Evolutionary conservation across 83 land plant genomes (phyloP).

Genomic region (Picea abies): DNA sequence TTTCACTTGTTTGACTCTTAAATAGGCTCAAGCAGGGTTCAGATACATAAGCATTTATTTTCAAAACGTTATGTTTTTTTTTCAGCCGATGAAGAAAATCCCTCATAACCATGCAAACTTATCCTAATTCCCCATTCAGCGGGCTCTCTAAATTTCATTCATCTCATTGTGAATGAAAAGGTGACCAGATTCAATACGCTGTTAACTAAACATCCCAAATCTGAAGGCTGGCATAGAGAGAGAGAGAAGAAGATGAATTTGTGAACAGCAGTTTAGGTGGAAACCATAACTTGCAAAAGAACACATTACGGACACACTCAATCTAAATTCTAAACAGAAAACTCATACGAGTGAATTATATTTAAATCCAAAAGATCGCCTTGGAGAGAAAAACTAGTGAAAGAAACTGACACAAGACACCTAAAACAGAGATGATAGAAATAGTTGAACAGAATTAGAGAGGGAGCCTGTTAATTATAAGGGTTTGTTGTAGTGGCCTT

Average conservation of each 20-base stretch:
- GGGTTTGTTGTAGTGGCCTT: background rate
- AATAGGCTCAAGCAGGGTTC: background rate
- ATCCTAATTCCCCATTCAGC: background rate
- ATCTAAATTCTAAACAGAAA: background rate
- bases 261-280: background rate
- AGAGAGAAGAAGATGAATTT: background rate
- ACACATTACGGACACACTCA: background rate
- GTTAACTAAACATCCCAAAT: background rate
- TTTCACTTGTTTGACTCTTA: background rate
- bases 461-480: background rate
- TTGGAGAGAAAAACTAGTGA: too few species aligned
- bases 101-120: background rate
- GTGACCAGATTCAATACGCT: too few species aligned
- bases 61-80: background rate
- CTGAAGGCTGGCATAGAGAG: background rate
- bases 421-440: constrained; percentile 7
- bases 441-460: background rate
- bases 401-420: background rate
- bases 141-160: background rate
- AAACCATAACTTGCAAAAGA: background rate
- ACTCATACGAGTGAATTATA: too few species aligned
- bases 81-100: too few species aligned
- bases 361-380: too few species aligned
- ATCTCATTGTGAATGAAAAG: too few species aligned
- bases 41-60: background rate